Base-by-base conservation (phyloP, 306 rosid species). In the Lathyrus tuberosus region DNA sequence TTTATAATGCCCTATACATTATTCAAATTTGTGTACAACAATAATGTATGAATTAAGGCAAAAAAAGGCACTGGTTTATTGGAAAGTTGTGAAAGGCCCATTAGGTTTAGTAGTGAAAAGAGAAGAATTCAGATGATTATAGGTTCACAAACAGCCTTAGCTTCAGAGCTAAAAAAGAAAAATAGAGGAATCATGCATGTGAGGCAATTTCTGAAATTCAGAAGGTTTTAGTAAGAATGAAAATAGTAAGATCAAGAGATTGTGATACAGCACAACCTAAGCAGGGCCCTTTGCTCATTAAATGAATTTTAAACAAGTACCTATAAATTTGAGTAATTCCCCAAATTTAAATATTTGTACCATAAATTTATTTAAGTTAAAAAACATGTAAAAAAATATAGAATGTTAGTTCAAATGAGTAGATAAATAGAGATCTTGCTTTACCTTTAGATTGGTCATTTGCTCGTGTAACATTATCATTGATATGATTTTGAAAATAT, bases 401-500 rank as follows among this genome's bases (percentile, higher is more conserved):
- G 41, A 42, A 63, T 30, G 56, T 12, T 9, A 66, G 49, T 46
- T 71, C 51, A 54, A 49, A 78, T 38, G 49, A 78, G 14, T 66
- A 6, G 13, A 67, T 38, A 46, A 56, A 73, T 28, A 64, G 56
- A 15, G 24, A 33, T 65, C 41, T 37, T 71, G 69, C 47, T 33
- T 76, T 64, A 10, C 60, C 82, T 54, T 71, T 54, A 38, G 76
- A 75, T 10, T 56, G 40, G 69, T 56, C 62, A 28, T 43, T 71
- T 12, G 61, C 46, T n/a, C 46, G 70, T 53, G 17, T 53, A 62
- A 82, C 69, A 13, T 8, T 67, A 67, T 83, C 86, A 67, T 83
- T 20, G 49, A 79, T 75, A 72, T 83, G 86, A 70, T 35, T 76
- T 67, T 83, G 84, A 60, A 83, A 83, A 76, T 83, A 83, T 57